These are phyloP conservation scores for Cruciata laevipes DNA, from an alignment of 257 asterid species.

Conservation along the genomic window DNA sequence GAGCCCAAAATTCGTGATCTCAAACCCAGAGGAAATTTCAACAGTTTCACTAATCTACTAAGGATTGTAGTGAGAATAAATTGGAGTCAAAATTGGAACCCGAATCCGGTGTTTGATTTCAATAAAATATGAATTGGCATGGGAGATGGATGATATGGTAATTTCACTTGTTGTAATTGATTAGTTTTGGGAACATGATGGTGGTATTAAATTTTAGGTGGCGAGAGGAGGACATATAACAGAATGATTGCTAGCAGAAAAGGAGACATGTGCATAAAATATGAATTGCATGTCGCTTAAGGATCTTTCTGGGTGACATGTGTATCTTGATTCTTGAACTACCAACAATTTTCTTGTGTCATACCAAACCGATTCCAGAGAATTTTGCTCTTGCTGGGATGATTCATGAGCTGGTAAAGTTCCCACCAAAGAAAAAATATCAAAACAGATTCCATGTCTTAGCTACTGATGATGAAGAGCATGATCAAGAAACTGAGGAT, in stretches of 20 bases:
- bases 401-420: no score
- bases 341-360: background rate
- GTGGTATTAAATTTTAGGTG: background rate
- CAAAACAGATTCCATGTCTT: no score
- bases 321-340: constrained; percentile 2
- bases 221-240: background rate
- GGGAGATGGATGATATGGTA: background rate
- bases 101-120: no score
- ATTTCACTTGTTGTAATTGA: background rate
- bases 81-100: no score
- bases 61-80: no score
- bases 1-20: no score
- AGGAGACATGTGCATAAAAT: constrained; percentile 2
- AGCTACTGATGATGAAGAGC: no score
- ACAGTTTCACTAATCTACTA: no score
- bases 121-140: no score
- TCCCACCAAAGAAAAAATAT: no score
- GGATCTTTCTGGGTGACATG: constrained; percentile 6
- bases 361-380: background rate
- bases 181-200: background rate
- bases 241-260: background rate
- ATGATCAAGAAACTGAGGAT: no score
- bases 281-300: background rate
- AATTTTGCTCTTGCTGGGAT: background rate
- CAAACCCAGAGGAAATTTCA: no score